Conservation (phyloP, 2,329 filamentous ascomycete species). For the Reticulascus tulasneorum region DNA sequence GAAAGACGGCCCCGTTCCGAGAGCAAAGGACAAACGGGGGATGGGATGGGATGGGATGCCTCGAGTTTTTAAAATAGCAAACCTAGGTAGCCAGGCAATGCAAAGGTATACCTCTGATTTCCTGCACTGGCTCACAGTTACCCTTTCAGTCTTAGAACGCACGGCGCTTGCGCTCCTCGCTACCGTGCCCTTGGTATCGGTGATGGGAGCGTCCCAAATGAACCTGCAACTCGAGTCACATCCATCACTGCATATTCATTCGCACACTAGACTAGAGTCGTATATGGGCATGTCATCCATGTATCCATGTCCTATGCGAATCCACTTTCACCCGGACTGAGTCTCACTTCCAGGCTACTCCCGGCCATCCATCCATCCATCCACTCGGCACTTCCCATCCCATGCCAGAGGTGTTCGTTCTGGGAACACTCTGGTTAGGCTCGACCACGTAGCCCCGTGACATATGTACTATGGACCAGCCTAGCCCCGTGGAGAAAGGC, state of each 20-base stretch:
- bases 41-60: no score
- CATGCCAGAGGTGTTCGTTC: no score
- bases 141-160: slow-evolving; percentile 6
- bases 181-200: slow-evolving; percentile 15
- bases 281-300: slow-evolving; percentile 1
- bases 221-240: slow-evolving; percentile 13
- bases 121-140: slow-evolving; percentile 1
- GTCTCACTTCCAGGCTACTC: no score
- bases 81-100: not conserved
- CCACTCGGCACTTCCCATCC: no score
- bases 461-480: no score
- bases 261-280: not conserved
- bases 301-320: slow-evolving; percentile 1
- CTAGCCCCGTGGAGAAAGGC: no score
- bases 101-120: not conserved
- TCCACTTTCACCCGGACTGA: slow-evolving; percentile 3
- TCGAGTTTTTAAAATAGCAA: not conserved
- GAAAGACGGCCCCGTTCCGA: no score
- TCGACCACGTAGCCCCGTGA: no score
- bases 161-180: slow-evolving; percentile 6
- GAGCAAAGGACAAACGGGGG: no score
- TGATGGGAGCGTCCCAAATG: slow-evolving; percentile 17
- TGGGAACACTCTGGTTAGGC: no score
- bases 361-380: no score
- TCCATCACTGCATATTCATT: slow-evolving; percentile 1